Base-by-base conservation (phyloP, 148 eudicot species). In the Oxyria digyna region DNA sequence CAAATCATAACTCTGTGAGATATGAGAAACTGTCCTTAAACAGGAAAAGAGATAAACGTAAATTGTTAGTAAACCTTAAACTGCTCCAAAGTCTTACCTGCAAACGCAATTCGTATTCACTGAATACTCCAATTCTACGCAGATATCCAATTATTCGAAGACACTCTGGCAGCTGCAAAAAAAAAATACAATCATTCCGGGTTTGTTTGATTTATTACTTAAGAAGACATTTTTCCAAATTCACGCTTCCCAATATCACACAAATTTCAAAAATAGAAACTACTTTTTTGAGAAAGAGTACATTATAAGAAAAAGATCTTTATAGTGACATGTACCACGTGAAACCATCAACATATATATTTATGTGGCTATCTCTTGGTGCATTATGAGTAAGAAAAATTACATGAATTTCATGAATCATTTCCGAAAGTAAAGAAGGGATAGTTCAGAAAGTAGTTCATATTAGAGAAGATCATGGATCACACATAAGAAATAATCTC, bases 81-180 rank as follows among this genome's bases (percentile, higher is more conserved):
- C 15, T 15, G 18, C 38, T 37, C 4, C 62, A 32, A 62, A 37
- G 48, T 18, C 73, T 76, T 76, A 93, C 98, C 96, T 93, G 96
- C 74, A 89, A 81, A 66, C 96, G 98, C 90, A 93, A 87, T 78
- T 93, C 98, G 81, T 93, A 89, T 77, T 93, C 95, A 37, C 81
- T 87, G 68, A 86, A 93, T 71, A 86, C 92, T 81, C 95, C 98
- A 72, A 89, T 87, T 73, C 96, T 86, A 65, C 98, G 98, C 77
- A 93, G 74, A 79, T 89, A 93, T 80, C 98, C 96, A 74, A 93
- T 93, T 42, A 93, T 93, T 64, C 96, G 95, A 49, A 93, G 88
- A 81, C 98, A 93, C 74, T 93, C 98, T 73, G 98, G 95, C 81
- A 93, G 84, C 98, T 93, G 87, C 81, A 84, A 31, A 14, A 76